phyloP scores from a whole-genome alignment of 306 rosid genomes.

The Boehmeria nivea region DNA sequence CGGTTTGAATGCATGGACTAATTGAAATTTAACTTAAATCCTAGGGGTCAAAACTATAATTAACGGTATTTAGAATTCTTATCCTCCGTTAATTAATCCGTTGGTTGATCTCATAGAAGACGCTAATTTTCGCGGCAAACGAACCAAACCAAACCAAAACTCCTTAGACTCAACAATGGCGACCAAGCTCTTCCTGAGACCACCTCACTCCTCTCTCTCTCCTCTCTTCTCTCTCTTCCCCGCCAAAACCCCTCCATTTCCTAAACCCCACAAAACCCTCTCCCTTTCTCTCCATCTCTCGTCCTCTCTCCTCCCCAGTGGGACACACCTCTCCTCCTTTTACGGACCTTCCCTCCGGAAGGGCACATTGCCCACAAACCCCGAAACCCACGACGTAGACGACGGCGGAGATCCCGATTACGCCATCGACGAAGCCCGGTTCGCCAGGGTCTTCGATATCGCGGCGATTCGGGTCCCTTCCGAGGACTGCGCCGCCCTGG shows the following conservation, averaged over 20 bases:
- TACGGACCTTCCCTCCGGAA: constrained; percentile 81
- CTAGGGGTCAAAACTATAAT: too few species aligned
- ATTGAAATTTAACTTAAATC: too few species aligned
- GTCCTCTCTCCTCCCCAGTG: neutral
- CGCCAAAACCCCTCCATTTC: neutral
- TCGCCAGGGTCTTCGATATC: constrained; percentile 56
- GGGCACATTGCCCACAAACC: constrained; percentile 24
- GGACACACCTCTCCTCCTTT: neutral
- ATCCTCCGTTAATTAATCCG: too few species aligned
- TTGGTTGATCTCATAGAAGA: too few species aligned
- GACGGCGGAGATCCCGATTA: constrained; percentile 12
- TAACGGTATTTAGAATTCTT: too few species aligned
- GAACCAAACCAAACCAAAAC: too few species aligned
- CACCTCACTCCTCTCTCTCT: neutral
- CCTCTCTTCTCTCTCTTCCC: neutral
- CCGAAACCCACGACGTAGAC: neutral
- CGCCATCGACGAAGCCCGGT: constrained; percentile 37
- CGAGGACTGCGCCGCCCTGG: constrained; percentile 60
- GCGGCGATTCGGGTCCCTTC: constrained; percentile 84
- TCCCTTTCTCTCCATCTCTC: neutral
- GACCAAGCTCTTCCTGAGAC: neutral
- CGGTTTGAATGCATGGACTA: too few species aligned
- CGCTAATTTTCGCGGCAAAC: neutral
- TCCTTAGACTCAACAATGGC: neutral
- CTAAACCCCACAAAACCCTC: constrained; percentile 14